Base-by-base conservation (phyloP, 2,329 filamentous ascomycete genomes). In the Verticillium zaregamsianum region DNA sequence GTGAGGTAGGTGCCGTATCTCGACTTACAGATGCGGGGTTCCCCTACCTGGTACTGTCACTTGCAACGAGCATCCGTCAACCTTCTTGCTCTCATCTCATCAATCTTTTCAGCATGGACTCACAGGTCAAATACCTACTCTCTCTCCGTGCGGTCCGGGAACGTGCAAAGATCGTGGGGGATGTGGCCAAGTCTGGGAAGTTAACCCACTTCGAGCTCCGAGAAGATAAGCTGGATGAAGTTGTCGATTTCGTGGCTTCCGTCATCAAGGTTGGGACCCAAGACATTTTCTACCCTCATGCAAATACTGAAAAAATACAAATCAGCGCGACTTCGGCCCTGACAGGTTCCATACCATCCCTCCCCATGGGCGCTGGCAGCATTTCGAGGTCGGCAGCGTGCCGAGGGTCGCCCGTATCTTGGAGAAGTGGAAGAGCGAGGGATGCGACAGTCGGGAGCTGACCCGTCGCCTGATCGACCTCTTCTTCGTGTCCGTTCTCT, bases 341-440 rank as follows among this genome's bases (percentile, higher is more conserved):
- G 74, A 81, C 63, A 74, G 70, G 20, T 81, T 72, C 65, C 62
- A 78, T 57, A 68, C 73, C 0, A 86, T 86, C 58, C 83, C 83
- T 0, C 80, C 82, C 11, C 83, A 86, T 64, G 85, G 80, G 9
- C 79, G 86, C 54, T 88, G 86, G 82, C 86, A 88, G 68, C 86
- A 88, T 71, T 88, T 88, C 65, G 81, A 86, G 15, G 80, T 86
- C 45, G 85, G 85, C 11, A 78, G 77, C 15, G 73, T 82, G 32
- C 74, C 79, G 45, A 82, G 85, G 37, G 72, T 86, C 8, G 72
- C 75, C 7, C 69, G 74, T 7, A 68, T 85, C 3, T 71, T 82
- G 3, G 68, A 76, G 28, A 68, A 75, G 54, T 84, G 83, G 83
- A 71, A 79, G 2, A 68, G 67, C 2, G 72, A 75, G 0, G 72